A percentile compares a stretch with the other conserved stretches of the same genome.
Conservation (phyloP, 768 basidiomycete species). For the Russula foetens region DNA sequence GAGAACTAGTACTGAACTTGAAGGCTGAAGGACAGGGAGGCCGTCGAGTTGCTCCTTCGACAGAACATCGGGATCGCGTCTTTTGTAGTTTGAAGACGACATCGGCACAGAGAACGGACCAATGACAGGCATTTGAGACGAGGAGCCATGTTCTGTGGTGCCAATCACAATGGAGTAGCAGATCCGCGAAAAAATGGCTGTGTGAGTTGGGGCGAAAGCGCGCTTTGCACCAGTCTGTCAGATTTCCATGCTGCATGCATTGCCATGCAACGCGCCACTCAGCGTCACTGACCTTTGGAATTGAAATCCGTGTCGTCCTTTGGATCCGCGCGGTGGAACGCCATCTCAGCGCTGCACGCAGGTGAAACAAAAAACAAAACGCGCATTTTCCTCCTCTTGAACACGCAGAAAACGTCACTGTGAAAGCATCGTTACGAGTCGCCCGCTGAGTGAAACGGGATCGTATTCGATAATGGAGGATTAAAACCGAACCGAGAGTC, state of each 20-base stretch:
- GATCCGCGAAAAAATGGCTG: too few species aligned
- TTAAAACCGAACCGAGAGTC: neutral
- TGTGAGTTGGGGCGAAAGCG: neutral
- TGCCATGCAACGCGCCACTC: too few species aligned
- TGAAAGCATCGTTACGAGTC: neutral
- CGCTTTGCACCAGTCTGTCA: too few species aligned
- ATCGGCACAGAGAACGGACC: neutral
- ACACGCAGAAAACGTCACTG: neutral
- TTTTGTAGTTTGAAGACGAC: neutral
- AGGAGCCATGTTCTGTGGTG: neutral
- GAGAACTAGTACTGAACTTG: neutral
- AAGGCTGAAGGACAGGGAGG: neutral
- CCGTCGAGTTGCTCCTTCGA: neutral
- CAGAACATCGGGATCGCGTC: neutral
- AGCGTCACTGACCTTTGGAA: too few species aligned
- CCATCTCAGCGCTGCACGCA: too few species aligned
- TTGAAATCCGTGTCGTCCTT: too few species aligned
- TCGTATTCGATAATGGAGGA: too few species aligned
- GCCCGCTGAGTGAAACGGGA: neutral
- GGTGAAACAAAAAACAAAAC: too few species aligned
- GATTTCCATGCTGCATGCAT: too few species aligned
- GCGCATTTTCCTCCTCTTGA: too few species aligned
- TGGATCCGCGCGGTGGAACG: too few species aligned
- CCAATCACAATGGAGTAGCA: neutral
- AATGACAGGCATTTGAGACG: neutral